A percentile compares a stretch with the other conserved stretches of the same genome.
These are phyloP conservation scores for Linnemannia elongata DNA, from an alignment of 192 early-diverging fungal genomes.

Conservation along the genomic window DNA sequence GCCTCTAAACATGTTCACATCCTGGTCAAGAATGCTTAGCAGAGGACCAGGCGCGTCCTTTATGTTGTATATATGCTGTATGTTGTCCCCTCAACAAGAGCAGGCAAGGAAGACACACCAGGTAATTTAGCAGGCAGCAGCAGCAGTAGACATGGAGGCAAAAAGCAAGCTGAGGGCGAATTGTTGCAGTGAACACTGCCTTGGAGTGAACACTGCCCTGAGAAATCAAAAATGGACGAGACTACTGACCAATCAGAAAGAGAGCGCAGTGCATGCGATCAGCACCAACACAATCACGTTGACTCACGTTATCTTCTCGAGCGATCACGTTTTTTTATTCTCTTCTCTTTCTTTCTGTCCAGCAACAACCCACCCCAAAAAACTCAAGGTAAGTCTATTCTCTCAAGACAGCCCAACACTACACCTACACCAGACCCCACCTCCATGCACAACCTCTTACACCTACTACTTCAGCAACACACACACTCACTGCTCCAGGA, in stretches of 20 bases:
- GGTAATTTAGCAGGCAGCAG: too few relatives aligned
- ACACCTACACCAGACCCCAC: background rate
- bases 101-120: too few relatives aligned
- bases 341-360: background rate
- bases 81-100: too few relatives aligned
- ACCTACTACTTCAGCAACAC: background rate
- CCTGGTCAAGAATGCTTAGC: too few relatives aligned
- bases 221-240: background rate
- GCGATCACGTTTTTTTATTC: conserved; percentile 4
- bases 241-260: background rate
- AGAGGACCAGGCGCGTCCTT: too few relatives aligned
- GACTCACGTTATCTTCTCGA: background rate
- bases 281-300: background rate
- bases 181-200: too few relatives aligned
- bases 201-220: background rate
- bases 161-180: too few relatives aligned
- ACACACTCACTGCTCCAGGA: background rate
- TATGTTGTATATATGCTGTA: too few relatives aligned
- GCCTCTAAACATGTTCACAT: too few relatives aligned
- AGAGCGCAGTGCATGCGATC: background rate
- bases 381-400: background rate
- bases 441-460: background rate
- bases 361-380: background rate
- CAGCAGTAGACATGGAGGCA: too few relatives aligned
- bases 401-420: background rate